Evolutionary conservation across 2,329 filamentous ascomycete species (phyloP), one percentile per base, ranked within the genome.

Genomic region (Didymella lethalis): DNA sequence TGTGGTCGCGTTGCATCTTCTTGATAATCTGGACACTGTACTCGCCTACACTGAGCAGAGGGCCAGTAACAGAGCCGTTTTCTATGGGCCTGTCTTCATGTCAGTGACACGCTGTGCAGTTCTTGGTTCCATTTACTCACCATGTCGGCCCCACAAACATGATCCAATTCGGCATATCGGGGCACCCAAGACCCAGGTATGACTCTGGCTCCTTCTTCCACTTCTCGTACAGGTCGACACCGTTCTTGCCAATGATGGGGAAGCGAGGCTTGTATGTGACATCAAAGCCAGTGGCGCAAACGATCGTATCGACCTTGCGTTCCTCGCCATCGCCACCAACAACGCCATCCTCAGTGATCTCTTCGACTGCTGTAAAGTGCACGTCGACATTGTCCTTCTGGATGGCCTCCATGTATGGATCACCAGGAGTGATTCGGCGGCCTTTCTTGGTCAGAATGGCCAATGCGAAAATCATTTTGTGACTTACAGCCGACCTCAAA

Each of bases 321-420:
- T 80, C 77, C 1, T 69, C 59, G 8, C 80, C 80, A 48, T 83
- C 77, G 6, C 65, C 74, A 11, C 80, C 80, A 0, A 82, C 73
- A 0, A 82, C 76, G 1, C 81, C 81, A 3, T 79, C 77, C 59
- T 80, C 76, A 0, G 81, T 83, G 56, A 82, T 78, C 28, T 76
- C 74, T 14, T 70, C 71, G 2, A 83, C 81, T 1, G 78, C 73
- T 1, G 81, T 80, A 64, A 83, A 84, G 61, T 83, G 80, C 0
- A 84, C 81, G 62, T 83, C 79, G 2, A 84, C 80, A 50, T 84
- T 84, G 7, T 75, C 71, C 53, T 83, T 75, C 58, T 83, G 80
- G 44, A 84, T 80, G 1, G 82, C 82, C 43, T 75, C 61, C 78
- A 84, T 82, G 62, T 84, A 84, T 1, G 81, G 81, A 64, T 83